A percentile compares a stretch with the other conserved stretches of the same genome.
Evolutionary conservation across 768 basidiomycete genomes (phyloP).

Genomic region (Hydnomerulius pinastri): DNA sequence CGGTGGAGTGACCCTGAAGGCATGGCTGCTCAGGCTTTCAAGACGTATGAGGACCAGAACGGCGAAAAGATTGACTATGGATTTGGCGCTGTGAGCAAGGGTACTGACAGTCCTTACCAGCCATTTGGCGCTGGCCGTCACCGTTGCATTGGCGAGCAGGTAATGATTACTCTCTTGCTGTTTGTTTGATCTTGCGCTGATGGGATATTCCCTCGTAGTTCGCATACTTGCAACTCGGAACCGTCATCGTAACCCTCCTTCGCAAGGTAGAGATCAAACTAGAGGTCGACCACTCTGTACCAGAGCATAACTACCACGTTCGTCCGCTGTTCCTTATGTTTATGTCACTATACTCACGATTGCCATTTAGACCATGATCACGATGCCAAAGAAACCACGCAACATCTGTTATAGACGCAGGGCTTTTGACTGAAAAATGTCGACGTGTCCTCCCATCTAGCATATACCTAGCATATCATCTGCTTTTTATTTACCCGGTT

Average conservation of each 20-base stretch:
- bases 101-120: conserved; percentile 94
- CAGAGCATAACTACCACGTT: conserved; percentile 89
- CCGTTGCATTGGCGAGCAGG: conserved; percentile 92
- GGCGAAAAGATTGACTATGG: conserved; percentile 97
- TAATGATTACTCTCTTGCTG: conserved; percentile 27
- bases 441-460: not conserved
- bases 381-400: conserved; percentile 76
- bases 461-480: conserved; percentile 1
- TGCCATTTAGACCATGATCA: conserved; percentile 81
- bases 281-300: conserved; percentile 54
- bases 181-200: conserved; percentile 5
- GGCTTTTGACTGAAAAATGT: conserved; percentile 51
- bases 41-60: conserved; percentile 68
- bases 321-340: conserved; percentile 30
- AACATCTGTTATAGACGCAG: conserved; percentile 68
- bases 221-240: conserved; percentile 91
- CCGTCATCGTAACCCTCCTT: conserved; percentile 76
- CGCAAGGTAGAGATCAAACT: conserved; percentile 76
- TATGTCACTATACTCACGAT: conserved; percentile 9
- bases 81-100: conserved; percentile 93
- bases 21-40: conserved; percentile 76
- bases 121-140: conserved; percentile 98
- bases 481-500: conserved; percentile 3
- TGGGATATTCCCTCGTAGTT: conserved; percentile 51
- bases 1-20: conserved; percentile 89